phyloP scores from a whole-genome alignment of 306 rosid genomes.

The Purshia tridentata region DNA sequence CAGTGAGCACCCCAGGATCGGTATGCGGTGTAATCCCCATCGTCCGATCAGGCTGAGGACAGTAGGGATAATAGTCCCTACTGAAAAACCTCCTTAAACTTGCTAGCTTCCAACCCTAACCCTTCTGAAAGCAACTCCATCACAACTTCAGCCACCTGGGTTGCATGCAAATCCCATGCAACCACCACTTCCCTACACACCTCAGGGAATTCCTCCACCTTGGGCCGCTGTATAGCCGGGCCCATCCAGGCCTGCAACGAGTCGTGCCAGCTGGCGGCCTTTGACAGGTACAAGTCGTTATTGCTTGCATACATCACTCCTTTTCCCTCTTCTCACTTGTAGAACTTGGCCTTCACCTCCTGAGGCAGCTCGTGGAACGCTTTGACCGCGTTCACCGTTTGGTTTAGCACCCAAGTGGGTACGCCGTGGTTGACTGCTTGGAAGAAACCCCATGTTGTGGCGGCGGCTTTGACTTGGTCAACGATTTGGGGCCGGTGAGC shows the following conservation, averaged over 20 bases:
- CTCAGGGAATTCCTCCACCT: conserved; percentile 26
- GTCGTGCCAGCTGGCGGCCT: conserved; percentile 42
- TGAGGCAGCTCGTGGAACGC: conserved; percentile 42
- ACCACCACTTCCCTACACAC: conserved; percentile 31
- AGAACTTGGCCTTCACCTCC: conserved; percentile 31
- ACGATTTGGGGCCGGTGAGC: conserved; percentile 26
- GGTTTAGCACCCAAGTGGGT: conserved; percentile 10
- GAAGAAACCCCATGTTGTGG: conserved; percentile 50
- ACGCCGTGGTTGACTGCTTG: conserved; percentile 47
- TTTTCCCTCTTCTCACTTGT: conserved; percentile 35
- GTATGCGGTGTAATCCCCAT: conserved; percentile 32
- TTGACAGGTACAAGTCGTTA: conserved; percentile 34
- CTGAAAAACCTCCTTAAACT: conserved; percentile 36
- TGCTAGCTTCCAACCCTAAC: conserved; percentile 31
- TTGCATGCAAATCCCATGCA: conserved; percentile 27
- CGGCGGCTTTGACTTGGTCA: conserved; percentile 36
- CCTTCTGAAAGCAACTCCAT: conserved; percentile 48
- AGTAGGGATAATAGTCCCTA: conserved; percentile 34
- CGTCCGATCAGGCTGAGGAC: conserved; percentile 44
- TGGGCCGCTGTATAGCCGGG: neutral
- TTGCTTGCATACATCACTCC: conserved; percentile 39
- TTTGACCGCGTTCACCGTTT: conserved; percentile 29
- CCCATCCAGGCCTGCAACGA: conserved; percentile 38
- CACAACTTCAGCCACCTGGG: conserved; percentile 28
- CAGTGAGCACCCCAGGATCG: conserved; percentile 29